Conservation (phyloP, 2,329 filamentous ascomycete species). For the Xylariaceae sp. region DNA sequence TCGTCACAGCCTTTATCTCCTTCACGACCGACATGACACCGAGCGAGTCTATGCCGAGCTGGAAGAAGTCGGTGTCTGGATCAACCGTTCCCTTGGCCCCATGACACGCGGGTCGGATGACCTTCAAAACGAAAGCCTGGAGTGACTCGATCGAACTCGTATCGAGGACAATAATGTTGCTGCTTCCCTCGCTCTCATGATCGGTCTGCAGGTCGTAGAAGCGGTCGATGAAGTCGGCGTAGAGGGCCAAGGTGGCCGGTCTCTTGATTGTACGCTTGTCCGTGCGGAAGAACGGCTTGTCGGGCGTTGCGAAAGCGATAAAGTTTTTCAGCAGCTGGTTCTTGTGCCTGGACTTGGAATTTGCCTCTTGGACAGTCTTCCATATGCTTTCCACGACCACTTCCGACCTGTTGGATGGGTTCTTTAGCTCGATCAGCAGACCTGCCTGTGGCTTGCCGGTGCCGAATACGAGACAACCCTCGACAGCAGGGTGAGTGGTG, state of each 20-base stretch:
- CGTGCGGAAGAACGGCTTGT: slow-evolving; percentile 36
- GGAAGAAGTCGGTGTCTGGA: slow-evolving; percentile 33
- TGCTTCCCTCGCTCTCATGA: slow-evolving; percentile 18
- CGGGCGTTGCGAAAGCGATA: slow-evolving; percentile 31
- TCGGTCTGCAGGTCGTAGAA: too few relatives aligned
- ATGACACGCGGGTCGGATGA: slow-evolving; percentile 4
- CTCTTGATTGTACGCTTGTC: slow-evolving; percentile 25
- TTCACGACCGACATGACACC: too few relatives aligned
- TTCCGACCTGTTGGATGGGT: slow-evolving; percentile 25
- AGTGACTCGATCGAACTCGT: slow-evolving; percentile 8
- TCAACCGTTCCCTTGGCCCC: slow-evolving; percentile 20
- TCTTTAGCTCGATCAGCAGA: slow-evolving; percentile 43
- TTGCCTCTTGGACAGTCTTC: slow-evolving; percentile 36
- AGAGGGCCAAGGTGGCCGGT: slow-evolving; percentile 29
- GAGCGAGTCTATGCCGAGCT: slow-evolving; percentile 36
- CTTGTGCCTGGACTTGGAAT: slow-evolving; percentile 33
- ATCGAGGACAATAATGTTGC: not conserved
- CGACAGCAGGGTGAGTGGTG: slow-evolving; percentile 25
- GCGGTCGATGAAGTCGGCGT: slow-evolving; percentile 35
- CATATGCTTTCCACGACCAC: slow-evolving; percentile 36
- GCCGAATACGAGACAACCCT: slow-evolving; percentile 31
- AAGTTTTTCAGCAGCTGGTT: slow-evolving; percentile 34
- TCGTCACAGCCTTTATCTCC: too few relatives aligned
- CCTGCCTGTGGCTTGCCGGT: slow-evolving; percentile 37
- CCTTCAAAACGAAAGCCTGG: slow-evolving; percentile 22